Evolutionary conservation across 768 basidiomycete genomes (phyloP), one percentile per base, ranked within the genome.

Genomic region (Austroboletus festivus): DNA sequence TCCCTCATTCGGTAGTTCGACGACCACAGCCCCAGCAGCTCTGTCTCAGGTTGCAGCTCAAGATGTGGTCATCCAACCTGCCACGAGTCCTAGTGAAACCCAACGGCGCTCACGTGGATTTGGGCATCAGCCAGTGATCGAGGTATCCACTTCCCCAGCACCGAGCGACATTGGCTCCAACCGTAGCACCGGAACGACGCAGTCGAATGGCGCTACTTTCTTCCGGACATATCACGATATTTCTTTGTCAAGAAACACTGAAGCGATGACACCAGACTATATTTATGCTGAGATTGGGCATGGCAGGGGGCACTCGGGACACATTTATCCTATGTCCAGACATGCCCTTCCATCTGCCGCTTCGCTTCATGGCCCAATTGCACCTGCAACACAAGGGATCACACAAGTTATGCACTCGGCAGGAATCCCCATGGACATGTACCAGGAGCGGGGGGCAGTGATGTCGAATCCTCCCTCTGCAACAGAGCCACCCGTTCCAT

Each of bases 231-330:
- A 82, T 57, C 74, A 80, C 34, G 76, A 77, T 21, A 56, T 70
- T 10, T 61, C 69, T n/a, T 68, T 73, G 0, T 69, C 73, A 34
- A 64, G 72, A 44, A 71, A 71, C 54, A 74, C 75, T 51, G 83
- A 84, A 37, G 76, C 79, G 16, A 66, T 82, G 61, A 89, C 85
- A 15, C 86, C 85, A 20, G 87, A 89, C 57, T 74, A 86, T 43
- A 76, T 84, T 55, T 87, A 77, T 52, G 85, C 86, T 5, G 88
- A 90, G 61, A 83, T 87, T 50, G 86, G 85, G 3, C 86, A 87
- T 59, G 85, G 85, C 4, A 75, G 83, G 23, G 85, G 52, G 20
- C 60, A 52, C 35, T 49, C 53, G 22, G 56, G 51, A 47, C 56
- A 58, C 16, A 30, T 26, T 42, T 60, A 51, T 34, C 30, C 51